phyloP scores from a whole-genome alignment of 129 eudicot species.

The Chrysanthemum seticuspe region DNA sequence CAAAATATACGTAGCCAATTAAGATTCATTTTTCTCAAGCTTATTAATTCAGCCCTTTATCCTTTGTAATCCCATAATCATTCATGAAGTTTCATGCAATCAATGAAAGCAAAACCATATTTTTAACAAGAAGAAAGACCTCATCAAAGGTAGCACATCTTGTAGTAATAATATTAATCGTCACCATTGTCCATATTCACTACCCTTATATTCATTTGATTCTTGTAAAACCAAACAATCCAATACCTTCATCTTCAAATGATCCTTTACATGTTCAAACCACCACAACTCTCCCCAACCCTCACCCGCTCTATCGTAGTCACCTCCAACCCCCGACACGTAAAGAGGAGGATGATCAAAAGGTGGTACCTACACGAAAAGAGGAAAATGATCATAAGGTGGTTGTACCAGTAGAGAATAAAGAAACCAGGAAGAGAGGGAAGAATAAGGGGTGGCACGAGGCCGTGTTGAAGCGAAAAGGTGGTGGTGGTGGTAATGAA shows the following conservation, averaged over 20 bases:
- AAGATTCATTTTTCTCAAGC: slow-evolving; percentile 2
- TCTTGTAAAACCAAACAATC: slow-evolving; percentile 16
- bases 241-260: slow-evolving; percentile 8
- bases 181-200: slow-evolving; percentile 46
- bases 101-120: slow-evolving; percentile 48
- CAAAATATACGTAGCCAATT: slow-evolving; percentile 39
- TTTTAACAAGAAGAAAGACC: slow-evolving; percentile 41
- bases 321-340: slow-evolving; percentile 24
- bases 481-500: slow-evolving; percentile 15
- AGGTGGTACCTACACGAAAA: slow-evolving; percentile 7
- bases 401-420: neutral
- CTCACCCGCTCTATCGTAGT: slow-evolving; percentile 36
- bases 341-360: slow-evolving; percentile 19
- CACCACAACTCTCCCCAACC: slow-evolving; percentile 21
- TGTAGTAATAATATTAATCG: slow-evolving; percentile 33
- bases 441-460: slow-evolving; percentile 15
- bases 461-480: neutral
- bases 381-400: slow-evolving; percentile 20
- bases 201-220: slow-evolving; percentile 43
- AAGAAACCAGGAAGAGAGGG: slow-evolving; percentile 17
- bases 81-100: slow-evolving; percentile 58
- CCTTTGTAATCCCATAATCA: slow-evolving; percentile 19
- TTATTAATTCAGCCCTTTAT: slow-evolving; percentile 12
- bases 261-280: slow-evolving; percentile 26
- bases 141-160: slow-evolving; percentile 41